Conservation (phyloP, 2,329 filamentous ascomycete species). For the Rosellinia necatrix region DNA sequence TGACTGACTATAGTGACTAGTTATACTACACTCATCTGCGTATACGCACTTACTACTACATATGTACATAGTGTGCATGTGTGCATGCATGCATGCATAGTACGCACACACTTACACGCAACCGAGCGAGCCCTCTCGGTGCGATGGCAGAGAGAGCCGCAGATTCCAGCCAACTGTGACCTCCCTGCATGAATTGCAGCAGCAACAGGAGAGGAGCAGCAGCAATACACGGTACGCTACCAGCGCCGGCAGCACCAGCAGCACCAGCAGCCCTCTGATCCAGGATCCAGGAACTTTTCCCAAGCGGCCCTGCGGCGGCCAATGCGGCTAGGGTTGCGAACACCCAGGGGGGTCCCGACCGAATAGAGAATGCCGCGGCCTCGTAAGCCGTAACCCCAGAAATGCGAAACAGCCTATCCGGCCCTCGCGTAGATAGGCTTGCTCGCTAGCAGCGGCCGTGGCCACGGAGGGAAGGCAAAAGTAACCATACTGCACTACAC, state of each 20-base stretch:
- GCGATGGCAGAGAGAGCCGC: conserved; percentile 23
- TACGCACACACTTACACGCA: background rate
- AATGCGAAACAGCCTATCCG: conserved; percentile 20
- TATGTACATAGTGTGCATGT: background rate
- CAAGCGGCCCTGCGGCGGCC: conserved; percentile 23
- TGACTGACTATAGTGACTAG: no score
- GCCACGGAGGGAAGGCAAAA: no score
- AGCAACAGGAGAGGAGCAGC: no score
- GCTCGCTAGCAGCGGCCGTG: no score
- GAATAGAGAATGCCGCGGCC: conserved; percentile 15
- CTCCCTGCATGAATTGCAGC: conserved; percentile 26
- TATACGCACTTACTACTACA: background rate
- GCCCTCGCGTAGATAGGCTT: no score
- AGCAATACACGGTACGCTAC: no score
- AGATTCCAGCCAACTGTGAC: conserved; percentile 13
- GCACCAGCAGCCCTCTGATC: no score
- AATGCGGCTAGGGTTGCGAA: conserved; percentile 28
- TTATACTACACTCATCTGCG: no score
- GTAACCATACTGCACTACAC: no score
- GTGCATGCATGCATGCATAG: background rate
- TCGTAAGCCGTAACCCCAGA: conserved; percentile 19
- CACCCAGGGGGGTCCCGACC: conserved; percentile 22
- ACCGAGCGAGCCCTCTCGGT: background rate
- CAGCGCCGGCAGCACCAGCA: no score
- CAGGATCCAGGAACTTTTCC: conserved; percentile 25